A percentile compares a stretch with the other conserved stretches of the same genome.
phyloP scores from a whole-genome alignment of 2,329 filamentous ascomycete species.

The Dothiorella sarmentorum region DNA sequence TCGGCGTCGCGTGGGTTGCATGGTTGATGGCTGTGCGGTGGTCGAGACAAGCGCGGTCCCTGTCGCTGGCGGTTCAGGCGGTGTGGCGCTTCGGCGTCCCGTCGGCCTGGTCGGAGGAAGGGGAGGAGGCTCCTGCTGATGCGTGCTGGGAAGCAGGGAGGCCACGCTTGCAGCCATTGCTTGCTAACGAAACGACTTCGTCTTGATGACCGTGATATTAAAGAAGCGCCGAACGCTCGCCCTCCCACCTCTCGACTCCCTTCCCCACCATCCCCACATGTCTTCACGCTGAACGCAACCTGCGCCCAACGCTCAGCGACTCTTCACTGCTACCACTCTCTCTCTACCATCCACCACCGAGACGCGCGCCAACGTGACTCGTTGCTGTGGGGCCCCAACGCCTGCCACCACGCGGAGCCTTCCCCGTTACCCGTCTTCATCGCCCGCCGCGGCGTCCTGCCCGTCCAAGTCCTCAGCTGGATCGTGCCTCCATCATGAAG shows the following conservation, averaged over 20 bases:
- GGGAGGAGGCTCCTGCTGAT: background rate
- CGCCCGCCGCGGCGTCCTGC: background rate
- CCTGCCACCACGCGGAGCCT: background rate
- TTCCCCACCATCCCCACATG: conserved; percentile 13
- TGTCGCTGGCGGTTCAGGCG: conserved; percentile 9
- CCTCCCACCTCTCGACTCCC: background rate
- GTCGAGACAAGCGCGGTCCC: conserved; percentile 8
- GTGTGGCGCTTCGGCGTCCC: conserved; percentile 12
- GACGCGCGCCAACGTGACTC: conserved; percentile 2
- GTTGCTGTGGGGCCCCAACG: background rate
- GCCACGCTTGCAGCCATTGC: background rate
- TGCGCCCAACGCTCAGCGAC: background rate
- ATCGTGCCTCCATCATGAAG: conserved; percentile 12
- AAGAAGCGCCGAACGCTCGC: conserved; percentile 10
- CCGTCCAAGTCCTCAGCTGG: background rate
- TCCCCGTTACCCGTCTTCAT: background rate
- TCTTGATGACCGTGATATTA: conserved; percentile 5
- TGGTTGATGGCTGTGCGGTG: background rate
- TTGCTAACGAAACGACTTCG: background rate
- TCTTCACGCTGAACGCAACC: background rate
- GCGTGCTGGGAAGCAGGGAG: conserved; percentile 6
- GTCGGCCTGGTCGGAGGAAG: background rate
- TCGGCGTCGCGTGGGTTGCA: background rate
- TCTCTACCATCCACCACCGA: background rate
- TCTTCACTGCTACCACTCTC: background rate